Evolutionary conservation across 2,329 filamentous ascomycete genomes (phyloP).

Genomic region (Cladosporium sp.): DNA sequence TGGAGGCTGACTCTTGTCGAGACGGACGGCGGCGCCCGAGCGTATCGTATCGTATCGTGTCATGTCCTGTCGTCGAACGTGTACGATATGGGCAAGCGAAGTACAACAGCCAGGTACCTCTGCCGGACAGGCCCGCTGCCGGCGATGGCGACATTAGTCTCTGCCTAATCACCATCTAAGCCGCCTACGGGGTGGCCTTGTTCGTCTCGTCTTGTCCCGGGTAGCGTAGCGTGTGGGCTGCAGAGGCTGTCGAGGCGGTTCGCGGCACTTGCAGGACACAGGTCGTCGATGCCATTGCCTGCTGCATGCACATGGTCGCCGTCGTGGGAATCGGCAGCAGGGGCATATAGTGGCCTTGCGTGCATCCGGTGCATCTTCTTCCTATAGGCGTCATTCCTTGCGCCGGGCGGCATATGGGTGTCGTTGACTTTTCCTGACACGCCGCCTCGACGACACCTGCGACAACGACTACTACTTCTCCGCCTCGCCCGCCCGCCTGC

Average conservation of each 20-base stretch:
- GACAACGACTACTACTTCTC: background rate
- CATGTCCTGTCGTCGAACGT: background rate
- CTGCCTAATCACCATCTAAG: background rate
- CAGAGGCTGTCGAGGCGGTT: background rate
- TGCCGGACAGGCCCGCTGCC: constrained; percentile 1
- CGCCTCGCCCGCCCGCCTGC: background rate
- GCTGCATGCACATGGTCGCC: constrained; percentile 7
- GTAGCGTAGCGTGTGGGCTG: constrained; percentile 1
- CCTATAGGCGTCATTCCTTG: constrained; percentile 8
- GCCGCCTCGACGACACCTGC: background rate
- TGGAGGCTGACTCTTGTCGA: constrained; percentile 1
- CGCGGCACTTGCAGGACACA: constrained; percentile 4
- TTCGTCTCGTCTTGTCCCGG: constrained; percentile 1
- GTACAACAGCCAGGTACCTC: background rate
- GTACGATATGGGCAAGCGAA: background rate
- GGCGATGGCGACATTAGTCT: background rate
- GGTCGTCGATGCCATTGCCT: background rate
- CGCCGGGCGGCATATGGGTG: background rate
- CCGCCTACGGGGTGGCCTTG: constrained; percentile 1
- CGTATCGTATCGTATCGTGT: background rate
- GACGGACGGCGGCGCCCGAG: constrained; percentile 11
- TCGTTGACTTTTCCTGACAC: background rate
- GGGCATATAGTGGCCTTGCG: constrained; percentile 19
- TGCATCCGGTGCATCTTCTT: constrained; percentile 11
- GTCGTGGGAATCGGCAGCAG: background rate